Conservation (phyloP, 1,284 basidiomycete genomes). For the Moniliella sp. region DNA sequence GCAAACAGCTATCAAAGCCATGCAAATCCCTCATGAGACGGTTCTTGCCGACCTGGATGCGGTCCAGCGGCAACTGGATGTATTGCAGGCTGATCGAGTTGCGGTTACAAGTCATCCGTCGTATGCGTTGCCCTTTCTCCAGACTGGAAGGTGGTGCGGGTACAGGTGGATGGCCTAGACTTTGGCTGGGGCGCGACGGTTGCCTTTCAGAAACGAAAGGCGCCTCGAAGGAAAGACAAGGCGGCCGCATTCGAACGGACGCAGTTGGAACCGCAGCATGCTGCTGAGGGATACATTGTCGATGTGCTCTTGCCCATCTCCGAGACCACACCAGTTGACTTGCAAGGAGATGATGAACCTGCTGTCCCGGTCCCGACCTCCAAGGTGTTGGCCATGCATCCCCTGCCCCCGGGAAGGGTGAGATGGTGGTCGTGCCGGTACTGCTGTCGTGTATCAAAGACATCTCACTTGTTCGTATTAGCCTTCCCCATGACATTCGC, state of each 20-base stretch:
- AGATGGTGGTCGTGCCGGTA: slow-evolving; percentile 69
- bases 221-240: no score
- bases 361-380: no score
- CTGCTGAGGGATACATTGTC: slow-evolving; percentile 60
- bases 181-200: slow-evolving; percentile 91
- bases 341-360: no score
- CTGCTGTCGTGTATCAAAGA: slow-evolving; percentile 64
- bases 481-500: slow-evolving; percentile 72
- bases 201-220: slow-evolving; percentile 68
- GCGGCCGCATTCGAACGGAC: slow-evolving; percentile 10
- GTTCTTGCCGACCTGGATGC: slow-evolving; percentile 66
- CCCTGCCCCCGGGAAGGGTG: slow-evolving; percentile 46
- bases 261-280: slow-evolving; percentile 17
- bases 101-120: slow-evolving; percentile 81
- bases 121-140: slow-evolving; percentile 77
- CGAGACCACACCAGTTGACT: no score
- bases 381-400: no score
- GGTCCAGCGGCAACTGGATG: slow-evolving; percentile 74
- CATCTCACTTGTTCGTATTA: slow-evolving; percentile 66
- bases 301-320: slow-evolving; percentile 62
- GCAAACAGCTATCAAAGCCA: slow-evolving; percentile 48
- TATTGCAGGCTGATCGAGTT: slow-evolving; percentile 62
- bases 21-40: slow-evolving; percentile 60
- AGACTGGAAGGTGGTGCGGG: slow-evolving; percentile 71
- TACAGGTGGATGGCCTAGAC: slow-evolving; percentile 64